Evolutionary conservation across 2,329 filamentous ascomycete genomes (phyloP).

Genomic region (Alternaria solani): DNA sequence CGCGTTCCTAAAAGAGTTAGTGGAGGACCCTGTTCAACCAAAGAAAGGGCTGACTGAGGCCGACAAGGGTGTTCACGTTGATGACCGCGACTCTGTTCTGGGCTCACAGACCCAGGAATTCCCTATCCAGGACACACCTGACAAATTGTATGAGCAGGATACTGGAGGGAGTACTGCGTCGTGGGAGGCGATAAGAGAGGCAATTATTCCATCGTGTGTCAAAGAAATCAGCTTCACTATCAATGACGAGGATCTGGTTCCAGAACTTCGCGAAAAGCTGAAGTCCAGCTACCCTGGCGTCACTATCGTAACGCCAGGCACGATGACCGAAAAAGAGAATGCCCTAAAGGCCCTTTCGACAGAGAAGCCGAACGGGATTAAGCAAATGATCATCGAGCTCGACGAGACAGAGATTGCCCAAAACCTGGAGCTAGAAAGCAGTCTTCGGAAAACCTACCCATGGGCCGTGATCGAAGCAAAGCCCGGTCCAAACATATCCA

Average conservation of each 20-base stretch:
- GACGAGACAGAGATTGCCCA: conserved; percentile 1
- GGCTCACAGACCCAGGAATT: neutral
- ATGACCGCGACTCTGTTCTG: neutral
- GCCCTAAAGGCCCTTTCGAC: neutral
- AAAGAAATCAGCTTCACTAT: conserved; percentile 12
- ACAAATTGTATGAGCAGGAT: neutral
- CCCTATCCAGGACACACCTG: neutral
- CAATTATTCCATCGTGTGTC: conserved; percentile 6
- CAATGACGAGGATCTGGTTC: conserved; percentile 1
- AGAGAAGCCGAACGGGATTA: conserved; percentile 14
- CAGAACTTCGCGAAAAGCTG: conserved; percentile 4
- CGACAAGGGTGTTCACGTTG: conserved; percentile 2
- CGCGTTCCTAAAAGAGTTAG: neutral
- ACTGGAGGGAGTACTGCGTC: neutral
- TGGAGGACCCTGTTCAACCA: neutral
- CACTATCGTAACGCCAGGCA: neutral
- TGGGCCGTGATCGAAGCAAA: conserved; percentile 10
- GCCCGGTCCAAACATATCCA: conserved; percentile 2
- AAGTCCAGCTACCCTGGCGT: conserved; percentile 10
- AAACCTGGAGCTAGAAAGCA: conserved; percentile 3
- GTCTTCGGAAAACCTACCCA: conserved; percentile 14
- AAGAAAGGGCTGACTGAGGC: neutral
- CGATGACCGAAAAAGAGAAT: neutral
- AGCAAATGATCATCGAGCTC: conserved; percentile 17
- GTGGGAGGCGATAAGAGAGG: conserved; percentile 5